phyloP scores from a whole-genome alignment of 2,329 filamentous ascomycete species.

The Penicillium sp. region DNA sequence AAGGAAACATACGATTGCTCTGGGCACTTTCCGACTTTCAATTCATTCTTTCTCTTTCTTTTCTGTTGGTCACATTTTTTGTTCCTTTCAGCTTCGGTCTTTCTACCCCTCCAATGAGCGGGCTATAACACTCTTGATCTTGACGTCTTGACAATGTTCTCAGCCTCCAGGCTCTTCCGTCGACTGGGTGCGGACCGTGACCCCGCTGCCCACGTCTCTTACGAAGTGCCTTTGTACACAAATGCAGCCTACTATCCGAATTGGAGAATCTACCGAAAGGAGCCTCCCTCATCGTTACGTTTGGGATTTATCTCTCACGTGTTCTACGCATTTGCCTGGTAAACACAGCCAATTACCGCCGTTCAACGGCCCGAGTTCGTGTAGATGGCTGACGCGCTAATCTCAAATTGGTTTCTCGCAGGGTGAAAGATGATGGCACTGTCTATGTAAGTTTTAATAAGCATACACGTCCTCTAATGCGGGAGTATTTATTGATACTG shows the following conservation, averaged over 20 bases:
- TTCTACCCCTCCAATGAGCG: not conserved
- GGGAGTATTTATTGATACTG: constrained; percentile 1
- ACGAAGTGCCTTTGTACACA: constrained; percentile 44
- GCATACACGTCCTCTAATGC: not conserved
- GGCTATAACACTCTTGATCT: not conserved
- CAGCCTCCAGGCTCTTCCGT: constrained; percentile 19
- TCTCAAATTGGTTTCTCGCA: constrained; percentile 36
- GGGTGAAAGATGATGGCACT: constrained; percentile 67
- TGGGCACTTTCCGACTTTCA: not conserved
- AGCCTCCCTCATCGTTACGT: constrained; percentile 71
- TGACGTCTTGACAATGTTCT: constrained; percentile 16
- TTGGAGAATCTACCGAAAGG: constrained; percentile 67
- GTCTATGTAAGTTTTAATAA: constrained; percentile 62
- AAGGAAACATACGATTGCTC: constrained; percentile 14
- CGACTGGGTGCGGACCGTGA: constrained; percentile 15
- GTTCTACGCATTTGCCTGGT: constrained; percentile 77
- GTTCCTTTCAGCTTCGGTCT: not conserved
- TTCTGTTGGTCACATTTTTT: not conserved
- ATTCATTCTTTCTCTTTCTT: constrained; percentile 2
- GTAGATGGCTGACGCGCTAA: constrained; percentile 25
- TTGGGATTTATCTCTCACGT: constrained; percentile 75
- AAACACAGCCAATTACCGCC: constrained; percentile 25
- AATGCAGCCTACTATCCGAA: constrained; percentile 88
- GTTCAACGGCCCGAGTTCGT: not conserved
- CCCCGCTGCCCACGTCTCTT: constrained; percentile 24